phyloP scores from a whole-genome alignment of 352 stramenopile genomes.

The Blastocystis sp. region DNA sequence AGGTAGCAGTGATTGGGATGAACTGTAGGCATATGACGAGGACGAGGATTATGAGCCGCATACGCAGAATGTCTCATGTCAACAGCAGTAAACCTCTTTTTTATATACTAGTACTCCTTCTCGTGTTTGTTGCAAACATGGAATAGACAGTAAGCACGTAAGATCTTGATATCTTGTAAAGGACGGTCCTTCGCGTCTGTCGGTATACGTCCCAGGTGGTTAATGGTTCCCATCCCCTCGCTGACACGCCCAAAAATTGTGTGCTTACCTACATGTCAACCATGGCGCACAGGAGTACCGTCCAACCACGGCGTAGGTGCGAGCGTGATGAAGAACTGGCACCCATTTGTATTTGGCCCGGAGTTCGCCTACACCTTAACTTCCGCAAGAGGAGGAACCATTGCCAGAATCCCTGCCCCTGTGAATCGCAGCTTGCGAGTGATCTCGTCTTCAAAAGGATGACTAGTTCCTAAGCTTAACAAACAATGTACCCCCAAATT shows the following conservation, averaged over 20 bases:
- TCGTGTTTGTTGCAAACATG: not conserved
- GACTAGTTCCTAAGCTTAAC: not conserved
- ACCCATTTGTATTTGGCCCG: constrained; percentile 81
- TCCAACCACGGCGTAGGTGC: constrained; percentile 85
- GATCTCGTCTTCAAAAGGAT: constrained; percentile 83
- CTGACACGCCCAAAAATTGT: constrained; percentile 84
- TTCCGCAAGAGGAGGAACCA: constrained; percentile 28
- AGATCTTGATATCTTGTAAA: constrained; percentile 60
- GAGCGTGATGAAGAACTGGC: constrained; percentile 85
- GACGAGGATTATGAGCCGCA: constrained; percentile 70
- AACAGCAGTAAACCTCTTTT: constrained; percentile 74
- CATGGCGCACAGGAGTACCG: constrained; percentile 65
- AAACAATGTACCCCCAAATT: constrained; percentile 77
- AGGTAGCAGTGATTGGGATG: constrained; percentile 73
- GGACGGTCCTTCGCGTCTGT: constrained; percentile 78
- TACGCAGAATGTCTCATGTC: constrained; percentile 70
- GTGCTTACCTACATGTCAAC: constrained; percentile 73
- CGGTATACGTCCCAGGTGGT: constrained; percentile 80
- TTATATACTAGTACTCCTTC: not conserved
- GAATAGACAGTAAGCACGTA: constrained; percentile 40
- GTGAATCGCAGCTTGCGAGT: constrained; percentile 84
- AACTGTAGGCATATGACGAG: constrained; percentile 83
- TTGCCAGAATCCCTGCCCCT: constrained; percentile 75
- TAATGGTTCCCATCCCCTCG: constrained; percentile 82
- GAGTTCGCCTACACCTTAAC: constrained; percentile 73